A percentile compares a stretch with the other conserved stretches of the same genome.
Conservation (phyloP, 176 grass and related monocot species). For the Triticum urartu region DNA sequence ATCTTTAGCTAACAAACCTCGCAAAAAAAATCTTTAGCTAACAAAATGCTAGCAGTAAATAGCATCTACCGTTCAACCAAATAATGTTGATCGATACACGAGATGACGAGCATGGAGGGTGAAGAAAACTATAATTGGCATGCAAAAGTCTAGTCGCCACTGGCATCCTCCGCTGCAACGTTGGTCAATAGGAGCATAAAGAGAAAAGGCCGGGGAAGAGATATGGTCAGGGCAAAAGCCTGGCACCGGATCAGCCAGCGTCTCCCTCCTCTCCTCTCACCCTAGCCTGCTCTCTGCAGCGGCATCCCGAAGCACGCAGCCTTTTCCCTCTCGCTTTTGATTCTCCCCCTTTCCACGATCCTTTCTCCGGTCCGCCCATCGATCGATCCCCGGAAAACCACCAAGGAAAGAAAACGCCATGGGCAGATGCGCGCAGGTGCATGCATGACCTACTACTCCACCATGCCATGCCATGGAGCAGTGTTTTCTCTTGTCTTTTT, state of each 20-base stretch:
- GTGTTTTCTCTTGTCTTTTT: not conserved
- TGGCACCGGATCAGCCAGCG: constrained; percentile 17
- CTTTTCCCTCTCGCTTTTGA: constrained; percentile 28
- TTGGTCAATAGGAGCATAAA: constrained; percentile 17
- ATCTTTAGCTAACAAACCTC: too few species aligned
- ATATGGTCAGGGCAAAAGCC: constrained; percentile 35
- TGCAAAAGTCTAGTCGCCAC: not conserved
- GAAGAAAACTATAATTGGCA: not conserved
- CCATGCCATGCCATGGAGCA: not conserved
- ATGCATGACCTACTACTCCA: not conserved
- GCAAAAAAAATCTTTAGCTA: too few species aligned
- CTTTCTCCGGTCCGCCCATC: too few species aligned
- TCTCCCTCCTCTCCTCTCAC: not conserved
- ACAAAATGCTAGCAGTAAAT: too few species aligned
- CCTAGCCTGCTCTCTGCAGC: not conserved
- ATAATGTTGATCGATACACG: too few species aligned
- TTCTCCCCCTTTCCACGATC: too few species aligned
- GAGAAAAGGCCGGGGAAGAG: not conserved
- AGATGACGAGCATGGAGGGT: too few species aligned
- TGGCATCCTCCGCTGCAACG: not conserved
- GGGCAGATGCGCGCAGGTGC: not conserved
- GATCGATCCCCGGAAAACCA: too few species aligned
- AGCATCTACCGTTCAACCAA: too few species aligned
- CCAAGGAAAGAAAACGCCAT: not conserved
- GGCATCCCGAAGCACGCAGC: not conserved